phyloP scores from a whole-genome alignment of 2,329 filamentous ascomycete species.

The Sclerotinia trifoliorum region DNA sequence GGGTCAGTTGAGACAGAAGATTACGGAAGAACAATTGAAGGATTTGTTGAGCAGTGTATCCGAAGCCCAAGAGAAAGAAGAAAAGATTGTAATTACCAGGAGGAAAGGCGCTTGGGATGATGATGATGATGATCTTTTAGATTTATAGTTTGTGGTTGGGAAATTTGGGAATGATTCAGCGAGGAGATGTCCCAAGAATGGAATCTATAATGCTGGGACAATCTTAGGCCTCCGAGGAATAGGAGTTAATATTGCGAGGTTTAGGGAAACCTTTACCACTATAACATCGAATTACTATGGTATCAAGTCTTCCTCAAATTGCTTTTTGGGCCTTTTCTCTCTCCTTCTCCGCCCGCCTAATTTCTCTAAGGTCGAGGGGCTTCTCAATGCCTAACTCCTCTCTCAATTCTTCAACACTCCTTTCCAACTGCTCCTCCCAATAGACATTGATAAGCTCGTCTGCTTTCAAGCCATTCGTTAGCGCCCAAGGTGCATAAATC shows the following conservation, averaged over 20 bases:
- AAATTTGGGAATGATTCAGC: background rate
- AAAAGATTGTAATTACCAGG: conserved; percentile 81
- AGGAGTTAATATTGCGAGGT: conserved; percentile 14
- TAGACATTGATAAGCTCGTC: conserved; percentile 93
- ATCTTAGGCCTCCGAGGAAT: background rate
- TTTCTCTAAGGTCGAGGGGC: conserved; percentile 80
- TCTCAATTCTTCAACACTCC: conserved; percentile 75
- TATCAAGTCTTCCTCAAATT: conserved; percentile 33
- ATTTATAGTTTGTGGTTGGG: conserved; percentile 43
- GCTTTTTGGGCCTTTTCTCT: conserved; percentile 61
- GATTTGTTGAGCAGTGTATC: conserved; percentile 82
- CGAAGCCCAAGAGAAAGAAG: conserved; percentile 73
- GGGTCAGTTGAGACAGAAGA: conserved; percentile 82
- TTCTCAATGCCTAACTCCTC: conserved; percentile 77
- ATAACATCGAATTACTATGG: conserved; percentile 27
- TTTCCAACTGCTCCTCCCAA: conserved; percentile 92
- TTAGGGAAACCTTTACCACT: conserved; percentile 2
- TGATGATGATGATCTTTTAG: conserved; percentile 72
- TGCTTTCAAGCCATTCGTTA: conserved; percentile 73
- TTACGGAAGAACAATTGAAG: conserved; percentile 91
- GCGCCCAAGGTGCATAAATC: conserved; percentile 86
- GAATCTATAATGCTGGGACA: background rate
- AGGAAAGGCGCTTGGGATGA: conserved; percentile 86
- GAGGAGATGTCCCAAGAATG: background rate
- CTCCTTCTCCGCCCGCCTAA: conserved; percentile 68